Conservation (phyloP, 2,329 filamentous ascomycete species). For the Emydomyces testavorans region DNA sequence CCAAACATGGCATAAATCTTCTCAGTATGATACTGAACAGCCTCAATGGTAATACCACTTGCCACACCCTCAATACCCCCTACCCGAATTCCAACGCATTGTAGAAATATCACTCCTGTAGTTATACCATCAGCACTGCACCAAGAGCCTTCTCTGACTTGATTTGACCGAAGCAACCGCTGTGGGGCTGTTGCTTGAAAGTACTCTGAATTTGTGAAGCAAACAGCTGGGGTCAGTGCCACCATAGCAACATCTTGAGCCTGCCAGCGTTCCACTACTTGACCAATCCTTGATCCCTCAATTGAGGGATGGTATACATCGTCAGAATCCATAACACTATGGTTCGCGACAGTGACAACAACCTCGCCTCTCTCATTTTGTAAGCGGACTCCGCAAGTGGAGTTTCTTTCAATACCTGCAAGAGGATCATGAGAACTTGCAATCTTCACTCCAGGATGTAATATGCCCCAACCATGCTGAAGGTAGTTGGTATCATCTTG, state of each 20-base stretch:
- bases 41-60: no score
- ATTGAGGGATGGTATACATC: neutral
- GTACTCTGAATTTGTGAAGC: neutral
- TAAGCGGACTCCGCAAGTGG: neutral
- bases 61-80: no score
- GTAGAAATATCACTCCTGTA: neutral
- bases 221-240: neutral
- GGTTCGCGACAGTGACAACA: neutral
- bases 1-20: no score
- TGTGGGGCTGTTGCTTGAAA: neutral
- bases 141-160: neutral
- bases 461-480: no score
- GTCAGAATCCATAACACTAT: neutral
- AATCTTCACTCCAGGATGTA: no score
- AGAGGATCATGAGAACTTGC: no score
- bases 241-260: constrained; percentile 1
- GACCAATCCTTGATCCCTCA: neutral
- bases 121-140: neutral
- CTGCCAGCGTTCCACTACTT: neutral
- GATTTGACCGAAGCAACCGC: neutral
- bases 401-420: neutral
- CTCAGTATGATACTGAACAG: no score
- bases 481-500: no score
- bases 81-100: neutral
- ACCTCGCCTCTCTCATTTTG: neutral